Conservation (phyloP, 345 rosid genomes). For the Populus nigra region DNA sequence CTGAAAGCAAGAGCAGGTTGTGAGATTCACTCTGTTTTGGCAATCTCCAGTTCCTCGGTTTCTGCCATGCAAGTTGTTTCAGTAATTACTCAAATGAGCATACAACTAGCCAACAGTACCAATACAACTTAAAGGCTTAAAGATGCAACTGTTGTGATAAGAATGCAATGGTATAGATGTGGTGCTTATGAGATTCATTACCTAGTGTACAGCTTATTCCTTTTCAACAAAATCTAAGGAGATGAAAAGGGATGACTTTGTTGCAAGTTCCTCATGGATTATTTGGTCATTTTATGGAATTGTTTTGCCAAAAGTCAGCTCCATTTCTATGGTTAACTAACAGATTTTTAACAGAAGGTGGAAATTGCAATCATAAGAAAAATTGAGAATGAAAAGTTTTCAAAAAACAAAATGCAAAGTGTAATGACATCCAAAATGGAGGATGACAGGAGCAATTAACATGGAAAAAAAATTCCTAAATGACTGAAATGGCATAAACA, state of each 20-base stretch:
- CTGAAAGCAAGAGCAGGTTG: slow-evolving; percentile 38
- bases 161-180: background rate
- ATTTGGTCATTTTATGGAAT: too few species aligned
- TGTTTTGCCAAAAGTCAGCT: too few species aligned
- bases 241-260: background rate
- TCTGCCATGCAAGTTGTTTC: slow-evolving; percentile 19
- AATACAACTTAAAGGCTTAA: background rate
- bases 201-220: background rate
- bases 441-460: too few species aligned
- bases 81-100: background rate
- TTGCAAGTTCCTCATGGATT: background rate
- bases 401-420: too few species aligned
- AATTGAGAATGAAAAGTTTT: too few species aligned
- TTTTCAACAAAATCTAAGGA: background rate
- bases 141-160: background rate
- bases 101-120: background rate
- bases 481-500: too few species aligned
- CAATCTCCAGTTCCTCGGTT: slow-evolving; percentile 52
- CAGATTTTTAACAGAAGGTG: too few species aligned
- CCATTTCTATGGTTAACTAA: too few species aligned
- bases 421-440: too few species aligned
- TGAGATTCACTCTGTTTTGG: slow-evolving; percentile 31
- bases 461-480: too few species aligned
- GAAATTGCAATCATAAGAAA: too few species aligned
- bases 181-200: background rate